A percentile compares a stretch with the other conserved stretches of the same genome.
These are phyloP conservation scores for Arctium minus DNA, from an alignment of 129 eudicot species.

Conservation along the genomic window DNA sequence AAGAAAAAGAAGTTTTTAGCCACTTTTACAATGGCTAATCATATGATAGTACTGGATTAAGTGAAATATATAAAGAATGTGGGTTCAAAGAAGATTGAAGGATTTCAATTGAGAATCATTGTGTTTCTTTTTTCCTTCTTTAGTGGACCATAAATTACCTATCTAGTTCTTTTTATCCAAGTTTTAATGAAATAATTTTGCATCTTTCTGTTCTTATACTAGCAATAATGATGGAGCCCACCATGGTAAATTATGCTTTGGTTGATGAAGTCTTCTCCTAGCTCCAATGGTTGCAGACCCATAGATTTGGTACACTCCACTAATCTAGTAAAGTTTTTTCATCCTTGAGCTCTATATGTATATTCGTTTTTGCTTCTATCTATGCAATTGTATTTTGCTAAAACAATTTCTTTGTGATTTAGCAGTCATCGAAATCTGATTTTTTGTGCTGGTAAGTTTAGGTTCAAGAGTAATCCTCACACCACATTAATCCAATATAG, in stretches of 20 bases:
- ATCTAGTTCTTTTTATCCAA: conserved; percentile 1
- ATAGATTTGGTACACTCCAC: background rate
- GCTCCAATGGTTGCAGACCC: conserved; percentile 8
- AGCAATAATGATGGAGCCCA: background rate
- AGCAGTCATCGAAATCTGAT: background rate
- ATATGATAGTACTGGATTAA: conserved; percentile 51
- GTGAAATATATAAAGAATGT: conserved; percentile 74
- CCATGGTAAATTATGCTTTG: conserved; percentile 1
- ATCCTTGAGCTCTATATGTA: background rate
- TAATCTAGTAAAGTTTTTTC: background rate
- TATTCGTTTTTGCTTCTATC: background rate
- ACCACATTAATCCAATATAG: background rate
- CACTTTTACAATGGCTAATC: no score
- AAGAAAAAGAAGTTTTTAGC: no score
- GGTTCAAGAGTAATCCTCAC: background rate
- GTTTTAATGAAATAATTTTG: background rate
- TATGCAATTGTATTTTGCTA: background rate
- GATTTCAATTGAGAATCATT: conserved; percentile 55
- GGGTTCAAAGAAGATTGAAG: conserved; percentile 65
- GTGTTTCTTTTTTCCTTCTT: background rate
- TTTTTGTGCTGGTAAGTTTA: conserved; percentile 13
- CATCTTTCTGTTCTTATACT: background rate
- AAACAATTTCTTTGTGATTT: background rate
- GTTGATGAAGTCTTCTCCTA: background rate
- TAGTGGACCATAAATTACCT: conserved; percentile 15